Percentiles rank a stretch among this genome's conserved stretches.
phyloP scores from a whole-genome alignment of 306 rosid species.

The Pterocarpus macrocarpus region DNA sequence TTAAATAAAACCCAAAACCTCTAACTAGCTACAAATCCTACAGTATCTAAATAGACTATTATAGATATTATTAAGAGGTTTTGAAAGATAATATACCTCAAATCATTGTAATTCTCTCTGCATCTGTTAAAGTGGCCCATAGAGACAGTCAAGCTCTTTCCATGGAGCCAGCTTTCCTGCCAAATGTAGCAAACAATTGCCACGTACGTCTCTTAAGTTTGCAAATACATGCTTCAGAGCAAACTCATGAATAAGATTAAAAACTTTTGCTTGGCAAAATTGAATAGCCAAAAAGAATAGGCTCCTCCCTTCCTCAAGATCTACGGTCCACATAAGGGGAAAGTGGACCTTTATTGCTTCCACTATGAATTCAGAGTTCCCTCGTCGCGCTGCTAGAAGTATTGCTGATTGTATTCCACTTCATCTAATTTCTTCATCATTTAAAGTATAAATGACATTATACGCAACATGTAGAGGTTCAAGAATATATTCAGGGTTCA shows the following conservation, averaged over 20 bases:
- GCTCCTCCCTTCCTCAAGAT: too few species aligned
- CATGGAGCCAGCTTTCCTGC: slow-evolving; percentile 7
- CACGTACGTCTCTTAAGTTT: not conserved
- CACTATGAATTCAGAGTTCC: not conserved
- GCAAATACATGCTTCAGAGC: not conserved
- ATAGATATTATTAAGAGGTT: too few species aligned
- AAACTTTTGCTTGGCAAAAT: not conserved
- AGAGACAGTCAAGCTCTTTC: not conserved
- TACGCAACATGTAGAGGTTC: not conserved
- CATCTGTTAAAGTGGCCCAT: too few species aligned
- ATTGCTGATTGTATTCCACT: not conserved
- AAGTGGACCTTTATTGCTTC: too few species aligned
- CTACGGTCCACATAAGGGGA: too few species aligned
- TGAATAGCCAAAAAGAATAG: not conserved
- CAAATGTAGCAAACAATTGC: not conserved
- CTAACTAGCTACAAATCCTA: too few species aligned
- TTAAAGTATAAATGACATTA: not conserved
- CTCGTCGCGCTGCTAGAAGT: not conserved
- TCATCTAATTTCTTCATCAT: not conserved
- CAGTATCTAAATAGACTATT: too few species aligned
- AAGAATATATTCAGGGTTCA: too few species aligned
- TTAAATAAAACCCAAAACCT: too few species aligned
- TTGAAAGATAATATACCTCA: too few species aligned
- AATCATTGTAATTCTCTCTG: too few species aligned
- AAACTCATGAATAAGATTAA: not conserved